Evolutionary conservation across 202 grass and related monocot species (phyloP), one percentile per base, ranked within the genome.

Genomic region (Saccharum hybrid): DNA sequence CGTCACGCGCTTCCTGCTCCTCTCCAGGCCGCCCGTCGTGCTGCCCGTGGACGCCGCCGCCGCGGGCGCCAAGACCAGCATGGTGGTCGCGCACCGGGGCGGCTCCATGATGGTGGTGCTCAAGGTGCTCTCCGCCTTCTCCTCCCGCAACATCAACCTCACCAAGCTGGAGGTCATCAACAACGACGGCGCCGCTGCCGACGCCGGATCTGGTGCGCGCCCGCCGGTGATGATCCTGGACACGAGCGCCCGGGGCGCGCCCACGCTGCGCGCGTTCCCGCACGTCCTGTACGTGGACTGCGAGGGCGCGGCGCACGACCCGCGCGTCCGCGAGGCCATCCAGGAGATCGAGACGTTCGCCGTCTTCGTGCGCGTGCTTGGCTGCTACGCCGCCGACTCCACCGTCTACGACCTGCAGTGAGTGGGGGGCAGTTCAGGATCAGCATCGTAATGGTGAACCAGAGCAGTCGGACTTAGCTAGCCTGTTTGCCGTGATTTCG

Each of bases 121-220:
- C 60, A 96, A 96, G 83, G 96, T 98, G 62, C 92, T 98, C 54
- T 94, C 96, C 12, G 91, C 92, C 57, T 97, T 97, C 88, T 94
- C 94, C 38, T 89, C 84, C 21, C 86, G 94, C 52, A 85, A 78
- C 80, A 83, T 97, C 68, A 97, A 94, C 81, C 81, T 97, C 38
- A 94, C 83, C 72, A 97, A 97, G 77, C 71, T 97, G 12, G 92
- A 97, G 80, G 86, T 97, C 30, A 97, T 97, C 71, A 97, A 94
- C 81, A 90, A 87, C 84, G 79, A 82, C 1, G 80, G 10, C 43
- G 49, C 62, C 13, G 69, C 0, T 0, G 48, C 4, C 37, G 45
- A 13, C 11, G 36, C 38, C 38, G 45, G 45, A 13, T 48, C 45
- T 3, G 64, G 60, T 1, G 14, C 12, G 22, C 70, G 81, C 3